phyloP scores from a whole-genome alignment of 2,329 filamentous ascomycete genomes.

The Trichophyton benhamiae region DNA sequence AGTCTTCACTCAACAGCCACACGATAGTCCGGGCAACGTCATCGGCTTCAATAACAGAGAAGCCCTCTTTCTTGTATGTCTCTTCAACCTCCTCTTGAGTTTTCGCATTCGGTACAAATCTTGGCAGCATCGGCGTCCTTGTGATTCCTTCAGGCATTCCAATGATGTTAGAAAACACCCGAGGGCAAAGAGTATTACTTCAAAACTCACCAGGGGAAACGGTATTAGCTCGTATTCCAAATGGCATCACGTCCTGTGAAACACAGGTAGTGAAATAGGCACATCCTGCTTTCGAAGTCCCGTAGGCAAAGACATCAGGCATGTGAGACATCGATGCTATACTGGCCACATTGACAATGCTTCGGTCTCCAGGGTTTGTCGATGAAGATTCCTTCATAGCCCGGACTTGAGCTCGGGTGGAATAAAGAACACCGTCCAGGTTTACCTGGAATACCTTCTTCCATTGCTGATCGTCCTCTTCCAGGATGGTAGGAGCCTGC shows the following conservation, averaged over 20 bases:
- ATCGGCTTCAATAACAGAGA: background rate
- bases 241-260: background rate
- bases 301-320: constrained; percentile 1
- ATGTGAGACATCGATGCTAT: background rate
- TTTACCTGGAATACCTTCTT: background rate
- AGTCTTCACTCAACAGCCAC: background rate
- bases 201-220: background rate
- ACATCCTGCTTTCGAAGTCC: background rate
- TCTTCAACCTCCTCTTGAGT: background rate
- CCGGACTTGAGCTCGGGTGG: background rate
- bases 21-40: background rate
- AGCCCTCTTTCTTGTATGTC: background rate
- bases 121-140: background rate
- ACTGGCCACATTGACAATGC: constrained; percentile 1
- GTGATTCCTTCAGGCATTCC: background rate
- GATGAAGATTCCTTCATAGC: background rate
- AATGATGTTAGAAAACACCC: background rate
- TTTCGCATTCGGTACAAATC: background rate
- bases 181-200: too few species aligned
- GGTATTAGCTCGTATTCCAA: background rate
- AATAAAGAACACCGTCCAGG: background rate
- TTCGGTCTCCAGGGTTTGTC: background rate
- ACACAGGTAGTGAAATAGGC: constrained; percentile 1
- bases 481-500: background rate
- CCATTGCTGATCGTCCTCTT: background rate